Conservation (phyloP, 2,329 filamentous ascomycete genomes). For the Truncatella angustata region DNA sequence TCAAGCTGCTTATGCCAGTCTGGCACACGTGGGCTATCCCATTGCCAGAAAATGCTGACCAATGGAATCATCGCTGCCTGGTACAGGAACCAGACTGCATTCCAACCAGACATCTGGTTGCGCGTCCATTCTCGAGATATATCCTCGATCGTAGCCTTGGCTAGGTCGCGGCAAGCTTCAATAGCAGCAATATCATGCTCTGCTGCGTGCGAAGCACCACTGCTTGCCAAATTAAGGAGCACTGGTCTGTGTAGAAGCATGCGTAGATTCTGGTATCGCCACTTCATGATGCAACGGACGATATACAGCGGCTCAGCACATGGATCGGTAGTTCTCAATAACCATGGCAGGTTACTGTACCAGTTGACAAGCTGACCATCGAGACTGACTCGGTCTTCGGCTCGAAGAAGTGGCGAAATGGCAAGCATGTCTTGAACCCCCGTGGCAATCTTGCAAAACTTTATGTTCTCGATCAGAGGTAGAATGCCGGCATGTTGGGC, state of each 20-base stretch:
- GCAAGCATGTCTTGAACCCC: conserved; percentile 75
- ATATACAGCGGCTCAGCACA: conserved; percentile 70
- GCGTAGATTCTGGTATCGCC: conserved; percentile 76
- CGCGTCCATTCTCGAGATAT: conserved; percentile 68
- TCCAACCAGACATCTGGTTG: conserved; percentile 78
- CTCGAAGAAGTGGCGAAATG: conserved; percentile 64
- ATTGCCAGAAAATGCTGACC: conserved; percentile 71
- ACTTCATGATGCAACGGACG: conserved; percentile 74
- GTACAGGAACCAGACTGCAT: conserved; percentile 79
- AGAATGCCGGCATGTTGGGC: conserved; percentile 64
- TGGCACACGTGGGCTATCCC: conserved; percentile 43
- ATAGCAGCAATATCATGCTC: conserved; percentile 67
- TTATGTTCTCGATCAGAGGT: conserved; percentile 72
- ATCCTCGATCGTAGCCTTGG: conserved; percentile 69
- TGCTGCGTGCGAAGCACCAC: conserved; percentile 47
- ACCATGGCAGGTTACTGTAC: conserved; percentile 68
- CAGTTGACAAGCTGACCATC: conserved; percentile 69
- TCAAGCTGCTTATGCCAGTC: conserved; percentile 59
- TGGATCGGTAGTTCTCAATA: conserved; percentile 62
- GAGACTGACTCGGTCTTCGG: conserved; percentile 63
- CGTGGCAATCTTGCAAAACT: conserved; percentile 77
- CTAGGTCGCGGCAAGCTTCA: conserved; percentile 66
- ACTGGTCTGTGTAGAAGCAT: conserved; percentile 74
- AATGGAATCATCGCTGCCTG: conserved; percentile 79
- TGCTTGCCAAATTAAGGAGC: conserved; percentile 62